Evolutionary conservation across 495 filamentous ascomycete species (phyloP).

Genomic region (Cercophora sp.): DNA sequence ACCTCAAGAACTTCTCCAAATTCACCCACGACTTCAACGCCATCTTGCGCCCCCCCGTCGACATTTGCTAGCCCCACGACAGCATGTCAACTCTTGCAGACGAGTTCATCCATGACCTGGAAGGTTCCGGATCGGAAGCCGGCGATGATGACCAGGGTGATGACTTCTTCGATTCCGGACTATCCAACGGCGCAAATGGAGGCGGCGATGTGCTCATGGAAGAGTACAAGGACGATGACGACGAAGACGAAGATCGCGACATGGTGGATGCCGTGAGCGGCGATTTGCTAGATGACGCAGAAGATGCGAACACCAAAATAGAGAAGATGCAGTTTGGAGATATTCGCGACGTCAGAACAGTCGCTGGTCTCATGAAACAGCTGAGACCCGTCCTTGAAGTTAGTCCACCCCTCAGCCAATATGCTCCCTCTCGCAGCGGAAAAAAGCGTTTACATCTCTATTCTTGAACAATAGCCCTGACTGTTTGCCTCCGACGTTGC

Average conservation of each 20-base stretch:
- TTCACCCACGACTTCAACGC: not conserved
- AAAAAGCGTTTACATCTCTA: conserved; percentile 45
- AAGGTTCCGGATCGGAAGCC: conserved; percentile 62
- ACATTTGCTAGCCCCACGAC: too few species aligned
- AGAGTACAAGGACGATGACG: conserved; percentile 34
- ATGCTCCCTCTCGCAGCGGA: conserved; percentile 9
- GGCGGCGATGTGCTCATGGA: conserved; percentile 28
- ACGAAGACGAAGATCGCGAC: conserved; percentile 41
- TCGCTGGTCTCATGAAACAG: conserved; percentile 71
- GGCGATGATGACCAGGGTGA: conserved; percentile 52
- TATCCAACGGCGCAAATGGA: conserved; percentile 13
- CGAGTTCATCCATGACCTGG: conserved; percentile 86
- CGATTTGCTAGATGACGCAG: conserved; percentile 53
- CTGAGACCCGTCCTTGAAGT: conserved; percentile 75
- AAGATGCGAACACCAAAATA: conserved; percentile 66
- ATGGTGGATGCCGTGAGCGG: conserved; percentile 29
- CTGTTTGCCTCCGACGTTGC: conserved; percentile 44
- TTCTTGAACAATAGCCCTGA: conserved; percentile 53
- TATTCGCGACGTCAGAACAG: conserved; percentile 69
- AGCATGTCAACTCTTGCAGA: conserved; percentile 76
- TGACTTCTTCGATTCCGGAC: conserved; percentile 33
- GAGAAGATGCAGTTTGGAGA: conserved; percentile 73
- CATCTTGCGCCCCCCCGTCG: not conserved
- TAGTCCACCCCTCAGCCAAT: conserved; percentile 36
- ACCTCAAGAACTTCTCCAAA: not conserved